Conservation (phyloP, 2,329 filamentous ascomycete species). For the Hypoxylon sp. region DNA sequence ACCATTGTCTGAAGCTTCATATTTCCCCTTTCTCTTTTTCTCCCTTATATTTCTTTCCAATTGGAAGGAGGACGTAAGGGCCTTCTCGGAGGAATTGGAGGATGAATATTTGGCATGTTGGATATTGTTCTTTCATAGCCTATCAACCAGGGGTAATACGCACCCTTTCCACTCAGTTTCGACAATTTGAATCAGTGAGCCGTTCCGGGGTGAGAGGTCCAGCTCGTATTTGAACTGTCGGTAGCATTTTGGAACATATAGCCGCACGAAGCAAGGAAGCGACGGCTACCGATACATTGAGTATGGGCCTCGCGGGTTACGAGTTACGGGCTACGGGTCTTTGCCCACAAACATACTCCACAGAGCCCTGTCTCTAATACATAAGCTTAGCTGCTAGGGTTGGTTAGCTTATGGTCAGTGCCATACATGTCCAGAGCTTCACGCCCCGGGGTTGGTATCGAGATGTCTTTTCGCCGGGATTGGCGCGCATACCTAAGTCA, state of each 20-base stretch:
- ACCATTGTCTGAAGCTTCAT: constrained; percentile 10
- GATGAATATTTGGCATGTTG: constrained; percentile 36
- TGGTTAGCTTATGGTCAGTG: constrained; percentile 20
- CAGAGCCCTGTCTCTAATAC: constrained; percentile 22
- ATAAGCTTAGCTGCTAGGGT: background rate
- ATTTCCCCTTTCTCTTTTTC: constrained; percentile 8
- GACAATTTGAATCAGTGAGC: constrained; percentile 18
- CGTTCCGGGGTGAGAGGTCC: constrained; percentile 22
- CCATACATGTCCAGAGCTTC: constrained; percentile 27
- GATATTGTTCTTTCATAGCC: constrained; percentile 37
- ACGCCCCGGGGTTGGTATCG: constrained; percentile 33
- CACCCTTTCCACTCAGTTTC: constrained; percentile 29
- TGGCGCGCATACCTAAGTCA: constrained; percentile 40
- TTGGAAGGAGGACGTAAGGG: constrained; percentile 32
- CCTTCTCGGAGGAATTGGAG: constrained; percentile 33
- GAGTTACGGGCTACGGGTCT: constrained; percentile 26
- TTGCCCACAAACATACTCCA: constrained; percentile 32
- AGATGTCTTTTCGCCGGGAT: constrained; percentile 39
- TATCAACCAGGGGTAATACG: constrained; percentile 30
- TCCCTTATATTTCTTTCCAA: constrained; percentile 15
- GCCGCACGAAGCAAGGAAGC: constrained; percentile 25
- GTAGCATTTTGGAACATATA: constrained; percentile 24
- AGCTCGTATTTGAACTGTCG: constrained; percentile 41
- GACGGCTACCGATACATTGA: constrained; percentile 28
- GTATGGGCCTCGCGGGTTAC: constrained; percentile 23